Percentiles rank a stretch among this genome's conserved stretches.
Evolutionary conservation across 169 alveolate species (phyloP).

Genomic region (Theileria annulata): DNA sequence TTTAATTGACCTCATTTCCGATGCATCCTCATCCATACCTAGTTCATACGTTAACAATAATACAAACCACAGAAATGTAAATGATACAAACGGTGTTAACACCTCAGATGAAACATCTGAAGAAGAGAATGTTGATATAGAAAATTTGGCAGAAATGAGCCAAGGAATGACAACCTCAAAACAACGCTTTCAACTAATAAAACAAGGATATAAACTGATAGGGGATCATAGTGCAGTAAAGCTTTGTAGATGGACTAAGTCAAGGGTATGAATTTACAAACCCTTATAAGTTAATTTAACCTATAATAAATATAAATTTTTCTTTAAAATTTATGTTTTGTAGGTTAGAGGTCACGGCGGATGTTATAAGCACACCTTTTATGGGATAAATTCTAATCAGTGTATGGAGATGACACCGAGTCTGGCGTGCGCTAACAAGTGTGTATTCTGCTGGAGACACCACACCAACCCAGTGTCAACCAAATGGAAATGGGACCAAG

Average conservation of each 20-base stretch:
- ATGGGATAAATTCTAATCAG: constrained; percentile 85
- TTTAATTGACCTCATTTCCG: constrained; percentile 35
- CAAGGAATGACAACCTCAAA: constrained; percentile 66
- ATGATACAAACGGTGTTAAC: too few species aligned
- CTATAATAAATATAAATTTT: background rate
- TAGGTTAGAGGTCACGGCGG: constrained; percentile 86
- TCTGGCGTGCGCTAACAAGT: constrained; percentile 90
- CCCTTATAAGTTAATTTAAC: background rate
- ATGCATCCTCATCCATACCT: constrained; percentile 25
- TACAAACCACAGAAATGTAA: background rate
- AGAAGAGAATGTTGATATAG: constrained; percentile 63
- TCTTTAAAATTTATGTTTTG: background rate
- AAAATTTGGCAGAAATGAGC: constrained; percentile 40
- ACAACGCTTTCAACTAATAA: constrained; percentile 65
- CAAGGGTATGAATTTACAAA: constrained; percentile 69
- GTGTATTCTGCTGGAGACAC: constrained; percentile 92
- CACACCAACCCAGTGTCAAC: constrained; percentile 87
- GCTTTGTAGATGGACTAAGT: constrained; percentile 89
- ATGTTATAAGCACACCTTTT: constrained; percentile 88
- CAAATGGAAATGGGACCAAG: constrained; percentile 85
- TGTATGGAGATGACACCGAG: constrained; percentile 91
- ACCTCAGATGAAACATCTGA: background rate
- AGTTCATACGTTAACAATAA: background rate
- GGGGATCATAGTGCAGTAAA: constrained; percentile 90
- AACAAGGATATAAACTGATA: constrained; percentile 81